Base-by-base conservation (phyloP, 2,329 filamentous ascomycete genomes). In the Talaromyces sp. region DNA sequence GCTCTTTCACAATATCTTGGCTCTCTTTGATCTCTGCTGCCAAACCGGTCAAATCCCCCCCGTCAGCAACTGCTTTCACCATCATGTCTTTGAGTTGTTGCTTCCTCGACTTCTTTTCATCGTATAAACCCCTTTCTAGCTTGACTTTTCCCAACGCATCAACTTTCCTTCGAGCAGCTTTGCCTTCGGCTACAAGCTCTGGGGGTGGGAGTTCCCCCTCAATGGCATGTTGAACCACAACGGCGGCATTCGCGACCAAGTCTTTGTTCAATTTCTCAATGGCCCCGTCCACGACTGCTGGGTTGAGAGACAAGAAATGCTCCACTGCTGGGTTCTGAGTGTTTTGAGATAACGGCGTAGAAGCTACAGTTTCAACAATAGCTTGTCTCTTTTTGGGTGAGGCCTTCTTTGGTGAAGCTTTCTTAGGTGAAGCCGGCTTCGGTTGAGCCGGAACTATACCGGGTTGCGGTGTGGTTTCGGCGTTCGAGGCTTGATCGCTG, bases 181-280 rank as follows among this genome's bases (percentile, higher is more conserved):
- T 73, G 60, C 73, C 74, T 58, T 72, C 66, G 3, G 67, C 57
- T 22, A 73, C 64, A 48, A 76, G 51, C 22, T 73, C 70, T 13
- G 69, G 66, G 2, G 66, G 66, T 1, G 66, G 64, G 54, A 67
- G 64, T 13, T 62, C 50, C 4, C 72, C 74, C 56, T 70, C 67
- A 67, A 77, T 70, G 28, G 70, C 67, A 53, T 67, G 65, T 41
- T 75, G 63, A 55, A 73, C 74, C 13, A 75, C 68, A 35, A 69
- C 60, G 45, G 74, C 68, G 1, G 75, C 71, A 54, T 75, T 74
- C 31, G 63, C 67, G 36, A 69, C 63, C 25, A 71, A 63, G 3
- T 66, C 71, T 40, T 61, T 50, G 46, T 70, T 66, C 33, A 76
- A 58, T n/a, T 60, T 64, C 22, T 65, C 60, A 46, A 73, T 65